phyloP scores from a whole-genome alignment of 192 early-diverging fungal species.

The Rhizophagus clarus region DNA sequence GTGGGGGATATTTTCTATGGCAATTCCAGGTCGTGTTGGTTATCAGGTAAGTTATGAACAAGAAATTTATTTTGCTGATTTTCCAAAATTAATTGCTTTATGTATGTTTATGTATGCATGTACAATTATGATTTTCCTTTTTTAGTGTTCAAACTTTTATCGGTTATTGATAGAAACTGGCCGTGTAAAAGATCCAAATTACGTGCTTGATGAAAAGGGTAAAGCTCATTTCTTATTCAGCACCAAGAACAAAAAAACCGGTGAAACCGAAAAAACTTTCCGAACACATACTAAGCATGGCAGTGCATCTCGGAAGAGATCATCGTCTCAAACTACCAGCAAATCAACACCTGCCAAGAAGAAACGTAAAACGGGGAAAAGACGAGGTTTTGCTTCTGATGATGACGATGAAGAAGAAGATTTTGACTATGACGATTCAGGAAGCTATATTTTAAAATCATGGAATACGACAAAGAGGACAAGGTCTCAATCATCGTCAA shows the following conservation, averaged over 20 bases:
- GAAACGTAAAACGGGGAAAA: conserved; percentile 36
- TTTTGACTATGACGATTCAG: conserved; percentile 70
- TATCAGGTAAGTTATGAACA: conserved; percentile 72
- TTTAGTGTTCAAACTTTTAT: conserved; percentile 95
- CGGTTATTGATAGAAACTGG: conserved; percentile 85
- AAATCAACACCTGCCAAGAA: conserved; percentile 40
- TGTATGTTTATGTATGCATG: background rate
- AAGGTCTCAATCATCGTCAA: conserved; percentile 43
- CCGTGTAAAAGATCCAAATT: conserved; percentile 90
- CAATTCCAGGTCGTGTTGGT: conserved; percentile 92
- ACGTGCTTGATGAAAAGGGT: conserved; percentile 87
- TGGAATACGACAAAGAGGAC: conserved; percentile 67
- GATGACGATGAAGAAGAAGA: conserved; percentile 56
- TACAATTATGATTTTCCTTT: background rate
- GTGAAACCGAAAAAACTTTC: conserved; percentile 78
- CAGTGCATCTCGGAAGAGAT: conserved; percentile 27
- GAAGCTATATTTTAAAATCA: conserved; percentile 61
- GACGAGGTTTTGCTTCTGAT: conserved; percentile 57
- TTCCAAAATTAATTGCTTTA: background rate
- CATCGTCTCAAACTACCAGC: conserved; percentile 39
- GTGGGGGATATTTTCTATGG: conserved; percentile 97
- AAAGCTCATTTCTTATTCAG: conserved; percentile 90
- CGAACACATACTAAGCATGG: conserved; percentile 73
- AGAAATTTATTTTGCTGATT: background rate
- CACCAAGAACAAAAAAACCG: conserved; percentile 80